These are phyloP conservation scores for Immersiporthe knoxdaviesiana DNA, from an alignment of 2,329 filamentous ascomycete genomes.

Conservation along the genomic window DNA sequence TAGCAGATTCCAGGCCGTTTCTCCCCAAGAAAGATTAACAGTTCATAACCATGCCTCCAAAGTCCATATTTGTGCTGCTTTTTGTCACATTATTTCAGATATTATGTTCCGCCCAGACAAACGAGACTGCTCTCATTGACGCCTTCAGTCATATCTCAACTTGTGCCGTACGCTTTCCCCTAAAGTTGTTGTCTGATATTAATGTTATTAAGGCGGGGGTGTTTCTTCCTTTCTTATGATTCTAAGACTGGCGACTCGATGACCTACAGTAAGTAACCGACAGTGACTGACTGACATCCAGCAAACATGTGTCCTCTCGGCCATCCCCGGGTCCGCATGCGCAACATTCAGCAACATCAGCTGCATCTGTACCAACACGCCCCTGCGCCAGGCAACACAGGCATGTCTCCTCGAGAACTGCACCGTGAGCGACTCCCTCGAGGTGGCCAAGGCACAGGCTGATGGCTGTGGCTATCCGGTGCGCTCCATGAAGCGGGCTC, in stretches of 20 bases:
- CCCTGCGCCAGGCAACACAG: slow-evolving; percentile 30
- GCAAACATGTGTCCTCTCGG: slow-evolving; percentile 33
- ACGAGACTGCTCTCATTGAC: slow-evolving; percentile 19
- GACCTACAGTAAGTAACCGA: neutral
- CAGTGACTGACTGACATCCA: slow-evolving; percentile 7
- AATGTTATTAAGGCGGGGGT: no score
- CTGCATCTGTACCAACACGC: slow-evolving; percentile 37
- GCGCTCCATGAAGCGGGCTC: slow-evolving; percentile 38
- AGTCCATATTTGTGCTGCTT: neutral
- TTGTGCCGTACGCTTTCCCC: slow-evolving; percentile 13
- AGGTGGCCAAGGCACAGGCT: slow-evolving; percentile 39
- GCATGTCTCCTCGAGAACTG: slow-evolving; percentile 36
- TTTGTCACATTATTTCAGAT: slow-evolving; percentile 4
- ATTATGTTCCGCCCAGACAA: slow-evolving; percentile 17
- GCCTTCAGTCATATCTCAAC: slow-evolving; percentile 17
- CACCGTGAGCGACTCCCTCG: slow-evolving; percentile 35
- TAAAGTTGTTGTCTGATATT: neutral
- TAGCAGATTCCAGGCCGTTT: neutral
- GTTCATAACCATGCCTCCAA: neutral
- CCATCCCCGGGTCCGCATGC: slow-evolving; percentile 35
- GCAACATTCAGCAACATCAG: slow-evolving; percentile 32
- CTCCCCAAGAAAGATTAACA: no score
- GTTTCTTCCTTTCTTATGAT: no score
- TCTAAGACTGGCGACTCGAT: neutral
- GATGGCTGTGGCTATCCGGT: slow-evolving; percentile 38